Percentiles rank a stretch among this genome's conserved stretches.
phyloP scores from a whole-genome alignment of 2,329 filamentous ascomycete species.

The Tympanopsis confertula region DNA sequence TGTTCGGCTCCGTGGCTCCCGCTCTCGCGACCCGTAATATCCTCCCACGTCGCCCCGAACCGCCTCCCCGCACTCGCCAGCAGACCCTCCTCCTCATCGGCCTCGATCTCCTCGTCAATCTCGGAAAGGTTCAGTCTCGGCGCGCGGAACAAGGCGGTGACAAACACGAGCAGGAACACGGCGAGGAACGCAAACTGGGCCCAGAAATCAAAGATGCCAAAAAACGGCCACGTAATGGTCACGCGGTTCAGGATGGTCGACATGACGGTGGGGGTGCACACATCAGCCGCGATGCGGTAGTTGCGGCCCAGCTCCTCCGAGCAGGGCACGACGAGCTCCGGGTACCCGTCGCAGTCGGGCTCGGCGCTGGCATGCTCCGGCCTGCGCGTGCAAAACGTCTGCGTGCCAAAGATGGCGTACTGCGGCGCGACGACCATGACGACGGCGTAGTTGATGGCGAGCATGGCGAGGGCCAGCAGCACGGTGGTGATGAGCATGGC shows the following conservation, averaged over 20 bases:
- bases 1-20: not conserved
- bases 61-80: constrained; percentile 71
- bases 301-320: constrained; percentile 53
- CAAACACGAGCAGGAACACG: constrained; percentile 71
- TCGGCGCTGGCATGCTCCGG: constrained; percentile 49
- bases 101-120: constrained; percentile 79
- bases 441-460: constrained; percentile 86
- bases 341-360: constrained; percentile 64
- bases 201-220: constrained; percentile 90
- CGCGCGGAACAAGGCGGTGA: constrained; percentile 68
- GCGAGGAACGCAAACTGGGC: constrained; percentile 84
- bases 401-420: constrained; percentile 86
- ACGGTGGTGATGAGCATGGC: constrained; percentile 84
- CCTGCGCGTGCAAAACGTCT: constrained; percentile 78
- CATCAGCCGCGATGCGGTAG: constrained; percentile 58
- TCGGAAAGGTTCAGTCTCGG: constrained; percentile 67
- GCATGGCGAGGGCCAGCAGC: constrained; percentile 75
- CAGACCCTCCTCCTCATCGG: constrained; percentile 86
- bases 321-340: constrained; percentile 67
- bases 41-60: constrained; percentile 80
- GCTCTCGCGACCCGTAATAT: constrained; percentile 45
- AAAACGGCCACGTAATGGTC: constrained; percentile 88
- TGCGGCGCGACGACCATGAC: constrained; percentile 92
- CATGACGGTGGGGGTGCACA: constrained; percentile 85
- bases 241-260: constrained; percentile 89